Evolutionary conservation across 1,139 yeast species (phyloP).

Genomic region (Geotrichum macrosporum): DNA sequence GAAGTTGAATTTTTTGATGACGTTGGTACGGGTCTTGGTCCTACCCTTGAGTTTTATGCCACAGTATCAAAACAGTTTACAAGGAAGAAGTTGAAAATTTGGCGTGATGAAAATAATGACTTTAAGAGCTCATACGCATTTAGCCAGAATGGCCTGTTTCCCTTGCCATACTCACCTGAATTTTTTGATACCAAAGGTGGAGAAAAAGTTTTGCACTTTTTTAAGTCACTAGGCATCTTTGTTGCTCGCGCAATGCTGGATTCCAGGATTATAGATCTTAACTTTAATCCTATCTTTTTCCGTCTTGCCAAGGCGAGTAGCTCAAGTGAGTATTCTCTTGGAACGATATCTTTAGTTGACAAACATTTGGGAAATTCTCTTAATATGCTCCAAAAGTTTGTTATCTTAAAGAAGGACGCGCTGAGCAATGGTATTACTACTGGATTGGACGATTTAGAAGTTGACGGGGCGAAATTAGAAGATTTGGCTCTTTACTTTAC

Average conservation of each 20-base stretch:
- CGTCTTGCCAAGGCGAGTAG: slow-evolving; percentile 26
- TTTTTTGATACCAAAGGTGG: slow-evolving; percentile 31
- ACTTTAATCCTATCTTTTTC: slow-evolving; percentile 70
- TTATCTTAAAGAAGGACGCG: slow-evolving; percentile 26
- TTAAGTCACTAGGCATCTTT: slow-evolving; percentile 71
- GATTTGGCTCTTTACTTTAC: slow-evolving; percentile 61
- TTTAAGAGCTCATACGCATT: slow-evolving; percentile 43
- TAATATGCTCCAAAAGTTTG: slow-evolving; percentile 47
- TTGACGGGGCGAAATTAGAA: slow-evolving; percentile 46
- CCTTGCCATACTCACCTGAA: slow-evolving; percentile 50
- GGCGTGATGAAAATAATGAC: slow-evolving; percentile 54
- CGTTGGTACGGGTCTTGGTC: slow-evolving; percentile 96
- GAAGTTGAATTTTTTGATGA: slow-evolving; percentile 90
- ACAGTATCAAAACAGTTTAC: slow-evolving; percentile 73
- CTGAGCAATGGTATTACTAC: slow-evolving; percentile 24
- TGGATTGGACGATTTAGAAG: slow-evolving; percentile 31
- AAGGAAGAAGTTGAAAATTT: slow-evolving; percentile 52
- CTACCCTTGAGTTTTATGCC: slow-evolving; percentile 89
- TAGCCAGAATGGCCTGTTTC: slow-evolving; percentile 60
- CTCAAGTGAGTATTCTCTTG: slow-evolving; percentile 30
- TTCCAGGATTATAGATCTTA: slow-evolving; percentile 78
- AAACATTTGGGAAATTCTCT: slow-evolving; percentile 58
- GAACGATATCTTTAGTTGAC: slow-evolving; percentile 52
- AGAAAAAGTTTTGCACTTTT: slow-evolving; percentile 49
- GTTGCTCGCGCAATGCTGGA: slow-evolving; percentile 84